Evolutionary conservation across 495 filamentous ascomycete genomes (phyloP).

Genomic region (Lentithecium fluviatile): DNA sequence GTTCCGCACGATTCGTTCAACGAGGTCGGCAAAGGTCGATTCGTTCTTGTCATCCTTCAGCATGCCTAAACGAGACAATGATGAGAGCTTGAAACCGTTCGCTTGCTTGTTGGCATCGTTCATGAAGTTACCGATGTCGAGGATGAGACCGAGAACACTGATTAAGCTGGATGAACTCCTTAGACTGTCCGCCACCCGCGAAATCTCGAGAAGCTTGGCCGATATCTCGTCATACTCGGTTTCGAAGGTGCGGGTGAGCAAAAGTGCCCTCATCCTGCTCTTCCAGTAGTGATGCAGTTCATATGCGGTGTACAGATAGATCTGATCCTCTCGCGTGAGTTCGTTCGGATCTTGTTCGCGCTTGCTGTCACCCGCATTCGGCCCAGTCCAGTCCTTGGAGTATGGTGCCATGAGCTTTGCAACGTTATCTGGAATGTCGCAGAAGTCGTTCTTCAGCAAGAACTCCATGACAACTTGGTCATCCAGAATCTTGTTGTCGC

Average conservation of each 20-base stretch:
- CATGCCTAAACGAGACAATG: slow-evolving; percentile 91
- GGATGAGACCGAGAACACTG: slow-evolving; percentile 91
- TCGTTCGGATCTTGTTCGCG: slow-evolving; percentile 86
- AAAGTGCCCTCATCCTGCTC: slow-evolving; percentile 86
- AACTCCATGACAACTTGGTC: slow-evolving; percentile 98
- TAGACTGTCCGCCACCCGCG: slow-evolving; percentile 81
- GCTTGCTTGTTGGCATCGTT: slow-evolving; percentile 99
- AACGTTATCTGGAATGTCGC: slow-evolving; percentile 84
- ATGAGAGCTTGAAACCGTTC: slow-evolving; percentile 94
- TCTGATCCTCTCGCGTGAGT: slow-evolving; percentile 90
- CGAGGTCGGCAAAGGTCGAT: slow-evolving; percentile 89
- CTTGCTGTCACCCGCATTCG: slow-evolving; percentile 72
- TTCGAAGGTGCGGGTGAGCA: slow-evolving; percentile 82
- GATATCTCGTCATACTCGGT: slow-evolving; percentile 88
- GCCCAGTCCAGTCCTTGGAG: slow-evolving; percentile 92
- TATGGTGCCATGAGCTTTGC: slow-evolving; percentile 92
- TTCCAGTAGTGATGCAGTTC: slow-evolving; percentile 99
- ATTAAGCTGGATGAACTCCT: slow-evolving; percentile 88
- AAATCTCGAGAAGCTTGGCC: slow-evolving; percentile 74
- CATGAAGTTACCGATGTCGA: slow-evolving; percentile 99
- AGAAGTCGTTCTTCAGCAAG: slow-evolving; percentile 85
- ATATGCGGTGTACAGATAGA: slow-evolving; percentile 88
- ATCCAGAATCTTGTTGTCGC: slow-evolving; percentile 86
- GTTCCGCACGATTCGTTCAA: slow-evolving; percentile 94
- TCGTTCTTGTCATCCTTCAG: slow-evolving; percentile 99